phyloP scores from a whole-genome alignment of 2,329 filamentous ascomycete species.

The Nemania bipapillata region DNA sequence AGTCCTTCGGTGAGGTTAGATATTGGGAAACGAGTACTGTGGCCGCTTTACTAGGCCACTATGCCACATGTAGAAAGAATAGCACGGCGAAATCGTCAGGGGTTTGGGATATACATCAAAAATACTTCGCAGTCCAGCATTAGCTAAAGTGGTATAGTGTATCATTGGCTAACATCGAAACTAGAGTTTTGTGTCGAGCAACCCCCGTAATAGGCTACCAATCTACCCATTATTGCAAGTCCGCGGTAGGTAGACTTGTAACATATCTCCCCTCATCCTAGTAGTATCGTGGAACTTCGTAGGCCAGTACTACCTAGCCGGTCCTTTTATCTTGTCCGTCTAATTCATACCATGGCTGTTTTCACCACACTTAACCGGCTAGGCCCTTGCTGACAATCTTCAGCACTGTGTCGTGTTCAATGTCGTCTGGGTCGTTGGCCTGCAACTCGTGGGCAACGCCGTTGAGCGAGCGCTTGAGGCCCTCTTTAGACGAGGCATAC shows the following conservation, averaged over 20 bases:
- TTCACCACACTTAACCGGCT: conserved; percentile 56
- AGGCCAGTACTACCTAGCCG: conserved; percentile 35
- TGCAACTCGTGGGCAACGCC: conserved; percentile 81
- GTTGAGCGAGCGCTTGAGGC: conserved; percentile 80
- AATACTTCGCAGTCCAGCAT: conserved; percentile 49
- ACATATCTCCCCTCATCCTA: conserved; percentile 40
- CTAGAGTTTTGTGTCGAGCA: conserved; percentile 50
- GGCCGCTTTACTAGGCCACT: neutral
- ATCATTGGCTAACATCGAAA: conserved; percentile 52
- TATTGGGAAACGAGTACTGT: neutral
- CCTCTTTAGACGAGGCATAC: conserved; percentile 89
- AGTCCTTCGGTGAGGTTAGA: conserved; percentile 12
- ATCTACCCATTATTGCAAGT: conserved; percentile 42
- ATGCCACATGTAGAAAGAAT: neutral
- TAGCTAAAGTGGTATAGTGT: conserved; percentile 49
- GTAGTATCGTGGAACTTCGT: conserved; percentile 46
- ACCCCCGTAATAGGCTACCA: conserved; percentile 47
- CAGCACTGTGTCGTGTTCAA: conserved; percentile 79
- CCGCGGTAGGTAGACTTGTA: conserved; percentile 35
- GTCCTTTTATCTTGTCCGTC: conserved; percentile 29
- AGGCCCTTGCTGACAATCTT: conserved; percentile 72
- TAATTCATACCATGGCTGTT: conserved; percentile 23
- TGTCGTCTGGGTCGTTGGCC: conserved; percentile 85
- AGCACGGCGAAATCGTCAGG: conserved; percentile 24
- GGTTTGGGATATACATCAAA: conserved; percentile 37